Base-by-base conservation (phyloP, 2,329 filamentous ascomycete species). In the Fusarium subglutinans region DNA sequence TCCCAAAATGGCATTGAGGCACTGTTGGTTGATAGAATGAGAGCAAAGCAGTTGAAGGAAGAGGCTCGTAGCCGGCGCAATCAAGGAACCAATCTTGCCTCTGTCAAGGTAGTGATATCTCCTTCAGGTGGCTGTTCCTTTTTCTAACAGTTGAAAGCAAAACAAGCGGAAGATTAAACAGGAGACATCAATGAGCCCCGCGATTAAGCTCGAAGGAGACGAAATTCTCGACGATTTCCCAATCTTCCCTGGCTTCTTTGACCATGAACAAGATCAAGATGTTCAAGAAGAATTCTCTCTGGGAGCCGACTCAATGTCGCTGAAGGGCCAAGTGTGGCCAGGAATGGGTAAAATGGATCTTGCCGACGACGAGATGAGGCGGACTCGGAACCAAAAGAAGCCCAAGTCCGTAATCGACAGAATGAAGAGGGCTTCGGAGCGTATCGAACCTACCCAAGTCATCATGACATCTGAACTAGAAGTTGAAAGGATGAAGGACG, bases 261-360 rank as follows among this genome's bases (percentile, higher is more conserved):
- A 76, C 10, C 74, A 79, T 4, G 78, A 80, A 12, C 74, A 80
- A 43, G 79, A 82, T n/a, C 41, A 62, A 13, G 80, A 80, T 20
- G 38, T 73, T 22, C 76, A 67, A 17, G 81, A 82, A 9, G 80
- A 81, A 10, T 72, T 77, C 30, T 65, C 75, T 22, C 54, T 63
- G 5, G 69, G 65, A 37, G 63, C 73, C 37, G 83, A 84, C 35
- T 80, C 79, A 69, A 70, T 84, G 70, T 79, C 81, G 17, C 86
- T 95, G 60, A 95, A 95, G 80, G 93, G 93, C 5, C 84, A 91
- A n/a, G 85, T 90, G 53, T 94, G 91, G 87, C 91, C 92, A 6
- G 93, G 93, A 24, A 95, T 95, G 93, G 89, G 90, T 60, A 87
- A 94, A n/a, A 95, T 95, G 79, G 93, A 96, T 81, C 90, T 93